phyloP scores from a whole-genome alignment of 2,329 filamentous ascomycete genomes.

The Helotiales sp. region DNA sequence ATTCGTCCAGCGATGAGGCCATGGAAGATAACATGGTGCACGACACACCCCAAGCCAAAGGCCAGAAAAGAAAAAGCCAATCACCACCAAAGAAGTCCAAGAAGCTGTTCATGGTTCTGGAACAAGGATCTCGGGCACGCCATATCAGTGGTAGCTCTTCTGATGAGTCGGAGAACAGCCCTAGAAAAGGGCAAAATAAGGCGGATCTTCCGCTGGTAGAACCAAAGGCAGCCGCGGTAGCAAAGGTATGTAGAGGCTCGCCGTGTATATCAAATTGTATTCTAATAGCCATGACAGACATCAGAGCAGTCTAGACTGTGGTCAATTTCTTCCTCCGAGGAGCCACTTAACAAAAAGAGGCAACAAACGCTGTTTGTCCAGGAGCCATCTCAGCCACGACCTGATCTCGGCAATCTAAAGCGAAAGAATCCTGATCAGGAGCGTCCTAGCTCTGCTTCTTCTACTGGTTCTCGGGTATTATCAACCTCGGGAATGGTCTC shows the following conservation, averaged over 20 bases:
- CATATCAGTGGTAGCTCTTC: not conserved
- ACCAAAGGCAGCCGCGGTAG: not conserved
- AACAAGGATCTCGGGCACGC: not conserved
- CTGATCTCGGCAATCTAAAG: not conserved
- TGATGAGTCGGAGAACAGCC: not conserved
- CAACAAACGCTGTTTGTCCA: not conserved
- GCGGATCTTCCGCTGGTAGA: not conserved
- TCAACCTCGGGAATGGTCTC: not conserved
- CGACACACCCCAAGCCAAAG: constrained; percentile 1
- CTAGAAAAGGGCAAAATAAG: not conserved
- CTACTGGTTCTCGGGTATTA: not conserved
- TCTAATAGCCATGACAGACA: not conserved
- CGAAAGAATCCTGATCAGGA: not conserved
- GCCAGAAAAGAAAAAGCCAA: not conserved
- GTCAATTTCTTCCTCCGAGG: not conserved
- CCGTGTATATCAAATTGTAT: not conserved
- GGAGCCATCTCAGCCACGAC: not conserved
- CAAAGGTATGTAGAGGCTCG: not conserved
- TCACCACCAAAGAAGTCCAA: not conserved
- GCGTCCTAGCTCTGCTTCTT: not conserved
- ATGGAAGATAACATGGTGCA: constrained; percentile 20
- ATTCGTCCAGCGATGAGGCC: constrained; percentile 31
- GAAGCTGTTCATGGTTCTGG: not conserved
- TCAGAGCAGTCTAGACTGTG: not conserved
- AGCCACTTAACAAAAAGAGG: not conserved